These are phyloP conservation scores for Diaporthe humulicola DNA, from an alignment of 2,329 filamentous ascomycete species.

Conservation along the genomic window DNA sequence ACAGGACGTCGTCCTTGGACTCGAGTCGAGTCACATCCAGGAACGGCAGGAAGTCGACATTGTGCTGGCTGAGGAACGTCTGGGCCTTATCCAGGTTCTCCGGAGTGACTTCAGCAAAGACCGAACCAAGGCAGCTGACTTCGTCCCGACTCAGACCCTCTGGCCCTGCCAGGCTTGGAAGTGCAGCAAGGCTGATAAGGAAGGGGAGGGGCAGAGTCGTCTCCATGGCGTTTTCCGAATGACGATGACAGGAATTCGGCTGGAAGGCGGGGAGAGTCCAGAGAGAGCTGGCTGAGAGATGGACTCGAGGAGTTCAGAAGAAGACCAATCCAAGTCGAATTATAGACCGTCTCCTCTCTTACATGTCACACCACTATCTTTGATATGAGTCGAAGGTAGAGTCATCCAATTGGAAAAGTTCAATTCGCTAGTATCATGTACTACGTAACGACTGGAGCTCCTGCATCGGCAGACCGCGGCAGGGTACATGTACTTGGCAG, in stretches of 20 bases:
- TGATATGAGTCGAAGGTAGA: slow-evolving; percentile 36
- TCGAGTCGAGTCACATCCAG: slow-evolving; percentile 81
- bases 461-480: slow-evolving; percentile 45
- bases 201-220: slow-evolving; percentile 75
- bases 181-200: slow-evolving; percentile 68
- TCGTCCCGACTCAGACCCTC: slow-evolving; percentile 70
- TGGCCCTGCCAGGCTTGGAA: slow-evolving; percentile 58
- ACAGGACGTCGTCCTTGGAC: slow-evolving; percentile 79
- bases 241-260: slow-evolving; percentile 7
- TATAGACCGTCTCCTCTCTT: neutral
- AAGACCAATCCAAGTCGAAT: neutral
- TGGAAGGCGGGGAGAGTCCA: neutral
- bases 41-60: slow-evolving; percentile 72
- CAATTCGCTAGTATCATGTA: slow-evolving; percentile 38
- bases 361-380: slow-evolving; percentile 34
- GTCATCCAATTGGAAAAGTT: slow-evolving; percentile 39
- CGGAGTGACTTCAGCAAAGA: slow-evolving; percentile 67
- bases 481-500: slow-evolving; percentile 19
- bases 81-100: slow-evolving; percentile 57
- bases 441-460: slow-evolving; percentile 41
- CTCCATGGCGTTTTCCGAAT: slow-evolving; percentile 64
- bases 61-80: slow-evolving; percentile 63
- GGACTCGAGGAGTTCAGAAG: neutral
- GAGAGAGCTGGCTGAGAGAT: neutral
- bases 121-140: slow-evolving; percentile 69